Evolutionary conservation across 768 basidiomycete species (phyloP), one percentile per base, ranked within the genome.

Genomic region (Tephrocybe sp.): DNA sequence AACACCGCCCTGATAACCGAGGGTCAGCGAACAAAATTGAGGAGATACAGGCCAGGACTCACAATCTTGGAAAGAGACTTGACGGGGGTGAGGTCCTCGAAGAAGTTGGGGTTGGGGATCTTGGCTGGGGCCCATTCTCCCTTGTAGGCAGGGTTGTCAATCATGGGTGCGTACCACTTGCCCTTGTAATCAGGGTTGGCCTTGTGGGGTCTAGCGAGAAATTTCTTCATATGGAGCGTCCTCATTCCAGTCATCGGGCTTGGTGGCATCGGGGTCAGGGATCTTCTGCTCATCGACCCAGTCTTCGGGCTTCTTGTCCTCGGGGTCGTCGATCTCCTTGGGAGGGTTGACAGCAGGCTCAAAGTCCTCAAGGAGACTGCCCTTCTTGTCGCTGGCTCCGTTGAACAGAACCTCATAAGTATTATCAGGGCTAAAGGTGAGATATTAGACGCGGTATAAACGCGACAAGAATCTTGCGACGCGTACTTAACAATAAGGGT

Each of bases 181-280:
- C 97, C 97, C 83, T 94, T 97, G 84, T 92, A 99, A 29, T 74
- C 78, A 40, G 94, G 94, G 78, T 97, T 97, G 61, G 83, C 79
- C 76, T 91, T 94, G 76, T 72, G 77, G 23, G 94, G 90, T 53
- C 88, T 89, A 38, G 18, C 7, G 18, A 53, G 1, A n/a, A n/a
- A n/a, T n/a, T n/a, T n/a, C n/a, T 65, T 94, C 89, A 60, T 91
- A 88, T 2, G 97, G 95, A 38, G 91, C 94, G 41, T 88, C 90
- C 73, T 99, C 97, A 63, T 99, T 92, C 97, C 97, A 99, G 69
- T 98, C 97, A 2, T 73, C 90, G 42, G 95, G 95, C 90, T 95
- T 97, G 58, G 64, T 80, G 31, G 94, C 94, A 0, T 84, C 81
- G 3, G 88, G 81, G 61, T 97, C 95, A 23, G 86, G 40, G 50